A percentile compares a stretch with the other conserved stretches of the same genome.
Evolutionary conservation across 306 rosid genomes (phyloP).

Genomic region (Aeschynomene evenia): DNA sequence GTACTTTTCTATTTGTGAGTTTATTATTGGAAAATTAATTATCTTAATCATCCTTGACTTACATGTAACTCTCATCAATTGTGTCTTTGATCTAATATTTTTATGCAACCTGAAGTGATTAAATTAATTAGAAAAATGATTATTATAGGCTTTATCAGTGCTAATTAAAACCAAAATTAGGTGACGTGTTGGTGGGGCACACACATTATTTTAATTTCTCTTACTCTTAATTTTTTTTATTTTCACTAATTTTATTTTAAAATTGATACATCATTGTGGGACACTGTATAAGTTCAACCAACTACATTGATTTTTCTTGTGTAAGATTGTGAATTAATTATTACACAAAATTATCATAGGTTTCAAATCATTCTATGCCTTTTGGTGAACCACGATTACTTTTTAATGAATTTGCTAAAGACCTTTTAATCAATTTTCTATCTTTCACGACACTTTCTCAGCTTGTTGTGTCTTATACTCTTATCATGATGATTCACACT

Average conservation of each 20-base stretch:
- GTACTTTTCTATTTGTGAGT: not conserved
- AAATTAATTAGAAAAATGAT: not conserved
- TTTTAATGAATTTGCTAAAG: constrained; percentile 7
- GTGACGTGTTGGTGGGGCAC: too few species aligned
- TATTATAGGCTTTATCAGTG: too few species aligned
- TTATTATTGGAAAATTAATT: not conserved
- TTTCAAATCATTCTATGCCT: not conserved
- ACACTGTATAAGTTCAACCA: too few species aligned
- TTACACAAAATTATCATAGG: not conserved
- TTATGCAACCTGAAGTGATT: constrained; percentile 19
- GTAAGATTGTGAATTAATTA: not conserved
- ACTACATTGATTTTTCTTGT: too few species aligned
- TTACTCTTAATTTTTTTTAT: too few species aligned
- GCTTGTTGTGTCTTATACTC: not conserved
- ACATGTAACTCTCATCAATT: not conserved
- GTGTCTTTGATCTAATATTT: not conserved
- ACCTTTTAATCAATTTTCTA: not conserved
- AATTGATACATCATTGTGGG: too few species aligned
- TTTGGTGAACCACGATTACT: not conserved
- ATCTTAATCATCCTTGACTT: not conserved
- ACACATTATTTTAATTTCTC: too few species aligned
- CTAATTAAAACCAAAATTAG: too few species aligned
- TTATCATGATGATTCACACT: constrained; percentile 9
- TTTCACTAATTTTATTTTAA: too few species aligned
- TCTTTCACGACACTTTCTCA: constrained; percentile 10